A percentile compares a stretch with the other conserved stretches of the same genome.
These are phyloP conservation scores for Chaetomium strumarium DNA, from an alignment of 2,329 filamentous ascomycete species.

Conservation along the genomic window DNA sequence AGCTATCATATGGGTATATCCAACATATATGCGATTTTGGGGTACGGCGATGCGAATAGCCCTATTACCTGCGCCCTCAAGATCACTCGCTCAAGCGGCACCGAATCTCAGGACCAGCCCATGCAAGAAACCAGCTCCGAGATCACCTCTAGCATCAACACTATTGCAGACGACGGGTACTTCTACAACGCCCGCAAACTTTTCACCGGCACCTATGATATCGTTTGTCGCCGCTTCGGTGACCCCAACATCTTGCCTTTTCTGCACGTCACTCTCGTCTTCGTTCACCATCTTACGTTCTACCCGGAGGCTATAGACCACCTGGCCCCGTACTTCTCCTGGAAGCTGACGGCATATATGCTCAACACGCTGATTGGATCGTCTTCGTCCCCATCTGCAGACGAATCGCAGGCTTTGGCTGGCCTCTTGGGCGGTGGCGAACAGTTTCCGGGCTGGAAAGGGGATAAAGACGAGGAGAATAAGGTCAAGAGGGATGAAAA, in stretches of 20 bases:
- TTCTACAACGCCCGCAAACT: constrained; percentile 31
- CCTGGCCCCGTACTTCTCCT: constrained; percentile 38
- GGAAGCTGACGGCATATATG: constrained; percentile 33
- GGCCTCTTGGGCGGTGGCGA: constrained; percentile 35
- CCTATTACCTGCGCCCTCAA: constrained; percentile 40
- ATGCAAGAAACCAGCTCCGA: constrained; percentile 13
- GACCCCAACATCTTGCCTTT: constrained; percentile 57
- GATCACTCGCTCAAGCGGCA: constrained; percentile 22
- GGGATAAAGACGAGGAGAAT: not conserved
- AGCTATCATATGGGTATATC: constrained; percentile 52
- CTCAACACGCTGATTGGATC: constrained; percentile 32
- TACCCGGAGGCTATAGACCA: constrained; percentile 38
- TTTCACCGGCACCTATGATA: constrained; percentile 37
- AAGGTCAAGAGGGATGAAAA: not conserved
- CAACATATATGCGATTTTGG: constrained; percentile 47
- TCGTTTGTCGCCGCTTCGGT: constrained; percentile 46
- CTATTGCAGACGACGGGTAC: constrained; percentile 19
- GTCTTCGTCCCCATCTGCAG: constrained; percentile 4
- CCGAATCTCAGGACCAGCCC: constrained; percentile 17
- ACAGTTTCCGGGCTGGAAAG: constrained; percentile 40
- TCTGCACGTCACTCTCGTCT: constrained; percentile 56
- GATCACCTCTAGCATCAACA: not conserved
- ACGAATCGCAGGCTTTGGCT: constrained; percentile 3
- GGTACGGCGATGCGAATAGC: constrained; percentile 47
- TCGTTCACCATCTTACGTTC: constrained; percentile 44